Conservation (phyloP, 257 asterid genomes). For the Scutellaria baicalensis region DNA sequence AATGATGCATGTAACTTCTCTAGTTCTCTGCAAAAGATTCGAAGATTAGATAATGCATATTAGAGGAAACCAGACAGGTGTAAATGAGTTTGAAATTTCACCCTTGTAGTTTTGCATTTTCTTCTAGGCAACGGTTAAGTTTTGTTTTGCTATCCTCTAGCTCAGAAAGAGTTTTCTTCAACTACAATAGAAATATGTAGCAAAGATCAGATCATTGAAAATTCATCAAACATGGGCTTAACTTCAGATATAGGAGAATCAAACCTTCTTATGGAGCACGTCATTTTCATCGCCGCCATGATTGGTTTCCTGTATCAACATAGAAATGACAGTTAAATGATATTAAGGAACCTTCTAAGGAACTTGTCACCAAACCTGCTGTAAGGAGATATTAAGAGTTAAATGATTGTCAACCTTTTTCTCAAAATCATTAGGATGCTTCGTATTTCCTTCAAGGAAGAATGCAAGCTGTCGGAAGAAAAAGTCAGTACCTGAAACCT, state of each 20-base stretch:
- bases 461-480: slow-evolving; percentile 42
- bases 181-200: slow-evolving; percentile 30
- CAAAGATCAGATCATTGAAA: slow-evolving; percentile 8
- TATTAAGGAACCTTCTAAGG: slow-evolving; percentile 12
- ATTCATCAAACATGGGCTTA: background rate
- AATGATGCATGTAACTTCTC: slow-evolving; percentile 42
- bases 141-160: slow-evolving; percentile 63
- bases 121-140: slow-evolving; percentile 49
- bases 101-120: slow-evolving; percentile 73
- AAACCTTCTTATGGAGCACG: slow-evolving; percentile 56
- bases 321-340: slow-evolving; percentile 7
- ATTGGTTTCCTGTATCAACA: slow-evolving; percentile 39
- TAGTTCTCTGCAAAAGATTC: slow-evolving; percentile 46
- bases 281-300: slow-evolving; percentile 28
- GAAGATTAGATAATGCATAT: background rate
- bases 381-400: slow-evolving; percentile 15
- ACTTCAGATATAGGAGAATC: slow-evolving; percentile 15
- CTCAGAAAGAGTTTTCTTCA: slow-evolving; percentile 52
- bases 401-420: slow-evolving; percentile 30
- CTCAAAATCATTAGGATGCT: slow-evolving; percentile 38
- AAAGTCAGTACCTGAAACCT: background rate
- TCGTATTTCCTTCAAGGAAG: slow-evolving; percentile 55
- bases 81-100: slow-evolving; percentile 15
- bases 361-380: slow-evolving; percentile 4
- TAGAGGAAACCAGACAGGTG: background rate